Conservation (phyloP, 2,329 filamentous ascomycete genomes). For the Hypoxylon sp. region DNA sequence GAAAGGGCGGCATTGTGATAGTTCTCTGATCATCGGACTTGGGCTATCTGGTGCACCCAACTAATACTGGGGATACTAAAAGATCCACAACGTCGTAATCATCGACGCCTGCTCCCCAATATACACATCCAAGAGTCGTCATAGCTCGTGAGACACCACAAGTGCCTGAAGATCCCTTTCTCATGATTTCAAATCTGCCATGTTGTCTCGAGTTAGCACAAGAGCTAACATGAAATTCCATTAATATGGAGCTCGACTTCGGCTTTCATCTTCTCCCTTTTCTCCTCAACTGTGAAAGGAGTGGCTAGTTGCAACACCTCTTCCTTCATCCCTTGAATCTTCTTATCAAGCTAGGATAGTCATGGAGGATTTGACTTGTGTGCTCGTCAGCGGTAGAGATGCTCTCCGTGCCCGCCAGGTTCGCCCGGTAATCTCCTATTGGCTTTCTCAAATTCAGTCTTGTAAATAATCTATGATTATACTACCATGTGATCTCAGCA, state of each 20-base stretch:
- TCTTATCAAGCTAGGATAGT: constrained; percentile 1
- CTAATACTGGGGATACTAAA: constrained; percentile 6
- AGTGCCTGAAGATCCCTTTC: neutral
- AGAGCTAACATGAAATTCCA: neutral
- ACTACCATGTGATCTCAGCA: too few relatives aligned
- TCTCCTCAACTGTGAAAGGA: neutral
- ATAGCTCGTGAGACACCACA: neutral
- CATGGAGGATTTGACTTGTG: neutral
- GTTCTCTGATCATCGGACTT: neutral
- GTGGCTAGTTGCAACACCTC: neutral
- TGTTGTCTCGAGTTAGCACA: neutral
- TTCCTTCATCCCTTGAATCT: neutral
- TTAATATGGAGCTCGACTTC: neutral
- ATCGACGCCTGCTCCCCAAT: neutral
- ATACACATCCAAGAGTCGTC: constrained; percentile 11
- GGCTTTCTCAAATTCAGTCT: too few relatives aligned
- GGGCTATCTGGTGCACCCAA: neutral
- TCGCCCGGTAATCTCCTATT: too few relatives aligned
- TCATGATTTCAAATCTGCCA: constrained; percentile 1
- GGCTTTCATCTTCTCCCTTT: neutral
- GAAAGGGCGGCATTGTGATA: too few relatives aligned
- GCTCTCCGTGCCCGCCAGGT: too few relatives aligned
- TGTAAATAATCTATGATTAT: too few relatives aligned
- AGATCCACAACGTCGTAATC: neutral
- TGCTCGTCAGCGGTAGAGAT: too few relatives aligned